Conservation (phyloP, 768 basidiomycete species). For the Serendipita vermifera region DNA sequence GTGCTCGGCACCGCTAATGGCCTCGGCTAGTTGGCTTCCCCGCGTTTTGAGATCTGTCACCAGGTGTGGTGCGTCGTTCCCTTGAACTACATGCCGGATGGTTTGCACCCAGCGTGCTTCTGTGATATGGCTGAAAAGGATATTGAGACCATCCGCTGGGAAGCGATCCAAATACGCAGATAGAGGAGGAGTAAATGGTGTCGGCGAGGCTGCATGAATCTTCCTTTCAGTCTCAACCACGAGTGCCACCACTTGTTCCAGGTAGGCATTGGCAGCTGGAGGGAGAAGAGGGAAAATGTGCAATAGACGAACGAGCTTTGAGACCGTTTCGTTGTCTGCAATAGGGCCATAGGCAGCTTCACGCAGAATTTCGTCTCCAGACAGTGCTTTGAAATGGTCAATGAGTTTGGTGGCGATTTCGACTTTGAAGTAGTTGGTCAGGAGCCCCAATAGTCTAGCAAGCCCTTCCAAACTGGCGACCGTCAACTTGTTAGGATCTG, state of each 20-base stretch:
- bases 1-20: not conserved
- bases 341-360: slow-evolving; percentile 68
- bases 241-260: slow-evolving; percentile 72
- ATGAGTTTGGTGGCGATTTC: slow-evolving; percentile 96
- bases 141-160: slow-evolving; percentile 69
- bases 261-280: slow-evolving; percentile 81
- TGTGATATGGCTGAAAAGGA: slow-evolving; percentile 67
- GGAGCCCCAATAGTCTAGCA: slow-evolving; percentile 79
- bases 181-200: slow-evolving; percentile 86
- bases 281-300: slow-evolving; percentile 97
- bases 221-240: slow-evolving; percentile 86
- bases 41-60: slow-evolving; percentile 22
- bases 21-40: slow-evolving; percentile 26
- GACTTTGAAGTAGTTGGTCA: slow-evolving; percentile 99
- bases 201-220: slow-evolving; percentile 78
- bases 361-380: slow-evolving; percentile 74
- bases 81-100: slow-evolving; percentile 67
- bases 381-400: slow-evolving; percentile 88
- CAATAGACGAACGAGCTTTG: slow-evolving; percentile 84
- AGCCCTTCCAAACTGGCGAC: slow-evolving; percentile 87
- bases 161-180: slow-evolving; percentile 88
- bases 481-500: slow-evolving; percentile 87
- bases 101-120: slow-evolving; percentile 73
- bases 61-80: slow-evolving; percentile 57
- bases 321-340: slow-evolving; percentile 80